A percentile compares a stretch with the other conserved stretches of the same genome.
These are phyloP conservation scores for Plasmodium yoelii DNA, from an alignment of 169 alveolate genomes.

Conservation along the genomic window DNA sequence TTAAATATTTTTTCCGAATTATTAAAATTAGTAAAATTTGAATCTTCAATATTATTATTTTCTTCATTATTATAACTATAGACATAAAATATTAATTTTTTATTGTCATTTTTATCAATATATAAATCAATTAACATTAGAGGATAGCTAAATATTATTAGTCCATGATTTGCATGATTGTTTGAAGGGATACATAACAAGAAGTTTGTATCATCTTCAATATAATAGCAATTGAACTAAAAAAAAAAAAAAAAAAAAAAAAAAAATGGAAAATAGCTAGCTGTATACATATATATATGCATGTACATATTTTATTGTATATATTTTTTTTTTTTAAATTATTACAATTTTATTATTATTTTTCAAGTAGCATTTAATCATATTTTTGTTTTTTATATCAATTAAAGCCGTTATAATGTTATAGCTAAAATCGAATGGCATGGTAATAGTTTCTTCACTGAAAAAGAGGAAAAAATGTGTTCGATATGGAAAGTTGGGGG, in stretches of 20 bases:
- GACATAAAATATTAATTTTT: slow-evolving; percentile 39
- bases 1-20: slow-evolving; percentile 56
- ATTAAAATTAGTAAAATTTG: slow-evolving; percentile 26
- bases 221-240: slow-evolving; percentile 70
- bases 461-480: neutral
- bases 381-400: slow-evolving; percentile 67
- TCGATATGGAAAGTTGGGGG: neutral
- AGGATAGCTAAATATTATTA: slow-evolving; percentile 64
- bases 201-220: slow-evolving; percentile 58
- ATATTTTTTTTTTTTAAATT: neutral
- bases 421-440: slow-evolving; percentile 49
- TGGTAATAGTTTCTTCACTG: slow-evolving; percentile 15
- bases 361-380: slow-evolving; percentile 74
- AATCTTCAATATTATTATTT: slow-evolving; percentile 8
- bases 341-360: slow-evolving; percentile 69
- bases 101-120: slow-evolving; percentile 71
- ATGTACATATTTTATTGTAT: neutral
- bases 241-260: neutral
- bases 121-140: slow-evolving; percentile 62
- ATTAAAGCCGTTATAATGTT: slow-evolving; percentile 37
- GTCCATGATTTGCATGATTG: slow-evolving; percentile 51
- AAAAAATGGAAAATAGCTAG: neutral
- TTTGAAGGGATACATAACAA: slow-evolving; percentile 67
- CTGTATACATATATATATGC: neutral
- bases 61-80: slow-evolving; percentile 67